Conservation (phyloP, 495 filamentous ascomycete species). For the Penicillium pancosmium region DNA sequence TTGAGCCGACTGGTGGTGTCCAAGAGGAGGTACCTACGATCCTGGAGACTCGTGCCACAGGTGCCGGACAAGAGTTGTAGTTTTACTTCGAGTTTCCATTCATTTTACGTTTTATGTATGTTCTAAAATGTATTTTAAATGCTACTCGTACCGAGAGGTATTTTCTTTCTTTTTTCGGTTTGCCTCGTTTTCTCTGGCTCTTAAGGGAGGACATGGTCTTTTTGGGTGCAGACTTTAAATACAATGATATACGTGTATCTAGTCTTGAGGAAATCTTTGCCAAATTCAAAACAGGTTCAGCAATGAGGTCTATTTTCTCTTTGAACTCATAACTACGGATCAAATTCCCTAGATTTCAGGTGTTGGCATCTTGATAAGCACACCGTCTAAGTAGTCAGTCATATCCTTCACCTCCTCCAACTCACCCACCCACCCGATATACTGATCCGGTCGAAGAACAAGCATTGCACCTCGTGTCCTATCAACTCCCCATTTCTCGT, state of each 20-base stretch:
- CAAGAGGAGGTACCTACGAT: conserved; percentile 1
- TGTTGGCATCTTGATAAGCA: conserved; percentile 18
- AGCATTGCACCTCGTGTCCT: conserved; percentile 60
- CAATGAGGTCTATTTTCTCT: no score
- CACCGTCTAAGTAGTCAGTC: conserved; percentile 33
- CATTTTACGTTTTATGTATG: not conserved
- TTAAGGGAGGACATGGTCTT: not conserved
- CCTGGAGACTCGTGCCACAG: not conserved
- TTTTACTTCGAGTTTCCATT: not conserved
- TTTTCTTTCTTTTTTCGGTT: not conserved
- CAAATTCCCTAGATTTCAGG: not conserved
- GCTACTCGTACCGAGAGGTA: no score
- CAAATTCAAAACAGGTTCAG: no score
- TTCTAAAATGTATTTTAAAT: no score
- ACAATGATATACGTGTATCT: no score
- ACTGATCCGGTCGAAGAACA: conserved; percentile 62
- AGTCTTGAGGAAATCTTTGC: no score
- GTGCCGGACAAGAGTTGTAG: not conserved
- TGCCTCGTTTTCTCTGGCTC: not conserved
- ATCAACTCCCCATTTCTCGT: conserved; percentile 64
- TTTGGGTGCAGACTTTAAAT: no score
- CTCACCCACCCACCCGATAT: conserved; percentile 62
- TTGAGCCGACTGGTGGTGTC: conserved; percentile 9
- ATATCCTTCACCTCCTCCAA: conserved; percentile 54
- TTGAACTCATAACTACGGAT: no score